Base-by-base conservation (phyloP, 805 yeast species). In the Teunomyces panamensis region DNA sequence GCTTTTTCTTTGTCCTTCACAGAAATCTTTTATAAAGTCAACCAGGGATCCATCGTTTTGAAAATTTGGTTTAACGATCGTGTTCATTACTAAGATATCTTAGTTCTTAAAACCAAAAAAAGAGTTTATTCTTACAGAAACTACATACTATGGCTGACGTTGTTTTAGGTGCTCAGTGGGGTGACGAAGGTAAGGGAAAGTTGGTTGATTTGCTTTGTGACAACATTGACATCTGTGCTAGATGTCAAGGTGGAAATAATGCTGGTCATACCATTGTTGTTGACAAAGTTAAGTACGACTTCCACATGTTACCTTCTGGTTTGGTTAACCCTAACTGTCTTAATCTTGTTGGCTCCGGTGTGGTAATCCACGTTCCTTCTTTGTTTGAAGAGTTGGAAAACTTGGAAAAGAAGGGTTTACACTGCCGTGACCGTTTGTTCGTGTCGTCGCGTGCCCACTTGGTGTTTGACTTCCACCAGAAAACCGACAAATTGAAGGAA, bases 181-280 rank as follows among this genome's bases (percentile, higher is more conserved):
- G 99, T 55, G 99, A 94, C 66, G 99, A 94, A 81, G 99, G 99
- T 66, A 94, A 94, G 68, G 99, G 99, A 49, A 94, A 94, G 71
- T 80, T 94, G 49, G 99, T 94, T 43, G 99, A 94, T 67, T 76
- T 94, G 48, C 79, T 94, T 45, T 95, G 98, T 71, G 98, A 92
- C 62, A 84, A 89, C 56, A 86, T 94, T 59, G 98, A 94, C 58
- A 92, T 94, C 36, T 95, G 97, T 68, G 97, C 98, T 27, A 82
- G 99, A 68, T 92, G 98, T 73, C 91, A 87, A 66, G 99, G 99
- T 70, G 99, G 99, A 64, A 94, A 94, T 77, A 94, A 94, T 66
- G 99, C 99, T 27, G 99, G 99, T 30, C 99, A 94, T 69, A 94
- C 99, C 39, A 94, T 94, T 62, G 97, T 94, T 43, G 99, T 90